These are phyloP conservation scores for Cercospora zeina DNA, from an alignment of 2,329 filamentous ascomycete genomes.

Conservation along the genomic window DNA sequence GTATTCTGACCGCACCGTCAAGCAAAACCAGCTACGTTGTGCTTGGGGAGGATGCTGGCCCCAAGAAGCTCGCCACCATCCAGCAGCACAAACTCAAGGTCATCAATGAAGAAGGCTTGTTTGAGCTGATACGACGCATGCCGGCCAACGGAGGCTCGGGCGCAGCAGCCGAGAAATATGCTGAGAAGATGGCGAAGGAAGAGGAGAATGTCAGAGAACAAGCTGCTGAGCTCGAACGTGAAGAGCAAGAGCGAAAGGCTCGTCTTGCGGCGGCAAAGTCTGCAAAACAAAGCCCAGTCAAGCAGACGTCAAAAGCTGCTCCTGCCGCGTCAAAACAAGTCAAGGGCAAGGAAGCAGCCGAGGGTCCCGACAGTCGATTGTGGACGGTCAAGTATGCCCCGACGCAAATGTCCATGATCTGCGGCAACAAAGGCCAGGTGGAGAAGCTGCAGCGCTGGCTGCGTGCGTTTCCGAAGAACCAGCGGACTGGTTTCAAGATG, in stretches of 20 bases:
- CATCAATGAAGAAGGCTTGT: slow-evolving; percentile 90
- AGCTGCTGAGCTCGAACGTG: slow-evolving; percentile 79
- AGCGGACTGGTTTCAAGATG: slow-evolving; percentile 78
- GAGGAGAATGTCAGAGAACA: slow-evolving; percentile 78
- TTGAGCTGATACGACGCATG: slow-evolving; percentile 76
- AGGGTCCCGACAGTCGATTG: slow-evolving; percentile 61
- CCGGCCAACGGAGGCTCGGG: slow-evolving; percentile 85
- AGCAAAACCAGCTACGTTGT: slow-evolving; percentile 94
- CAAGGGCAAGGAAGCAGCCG: slow-evolving; percentile 42
- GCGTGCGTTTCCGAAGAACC: slow-evolving; percentile 73
- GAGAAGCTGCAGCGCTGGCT: slow-evolving; percentile 91
- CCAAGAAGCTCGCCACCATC: slow-evolving; percentile 89
- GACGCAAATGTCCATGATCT: slow-evolving; percentile 79
- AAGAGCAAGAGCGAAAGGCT: slow-evolving; percentile 58
- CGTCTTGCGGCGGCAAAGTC: slow-evolving; percentile 47
- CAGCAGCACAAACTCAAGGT: slow-evolving; percentile 77
- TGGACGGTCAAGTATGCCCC: slow-evolving; percentile 98
- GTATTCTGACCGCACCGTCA: slow-evolving; percentile 80
- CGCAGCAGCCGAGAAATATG: slow-evolving; percentile 80
- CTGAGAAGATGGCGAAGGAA: slow-evolving; percentile 81
- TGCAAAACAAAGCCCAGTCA: slow-evolving; percentile 47
- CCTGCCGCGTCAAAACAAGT: slow-evolving; percentile 43
- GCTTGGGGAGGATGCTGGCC: slow-evolving; percentile 85
- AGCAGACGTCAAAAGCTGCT: slow-evolving; percentile 44
- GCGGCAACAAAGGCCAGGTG: slow-evolving; percentile 87